These are phyloP conservation scores for Blastobotrys capitulatus DNA, from an alignment of 1,139 yeast genomes.

Conservation along the genomic window DNA sequence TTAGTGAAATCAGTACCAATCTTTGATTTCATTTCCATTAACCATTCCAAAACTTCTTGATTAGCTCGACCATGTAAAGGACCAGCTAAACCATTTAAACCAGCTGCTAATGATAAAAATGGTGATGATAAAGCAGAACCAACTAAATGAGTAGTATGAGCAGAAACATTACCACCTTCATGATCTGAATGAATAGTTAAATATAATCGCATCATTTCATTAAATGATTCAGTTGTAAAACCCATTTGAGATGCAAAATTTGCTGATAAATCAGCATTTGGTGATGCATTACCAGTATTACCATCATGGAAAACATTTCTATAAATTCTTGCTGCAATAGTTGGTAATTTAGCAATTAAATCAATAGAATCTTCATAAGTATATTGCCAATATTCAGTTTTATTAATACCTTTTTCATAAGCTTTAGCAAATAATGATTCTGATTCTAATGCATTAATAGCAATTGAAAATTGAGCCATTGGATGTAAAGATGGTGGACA, in stretches of 20 bases:
- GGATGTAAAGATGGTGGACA: constrained; percentile 57
- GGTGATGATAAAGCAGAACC: constrained; percentile 96
- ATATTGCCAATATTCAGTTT: constrained; percentile 65
- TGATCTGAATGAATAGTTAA: constrained; percentile 96
- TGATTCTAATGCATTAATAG: constrained; percentile 59
- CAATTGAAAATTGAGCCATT: constrained; percentile 68
- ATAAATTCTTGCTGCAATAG: constrained; percentile 62
- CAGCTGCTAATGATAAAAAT: constrained; percentile 87
- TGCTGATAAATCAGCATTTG: constrained; percentile 83
- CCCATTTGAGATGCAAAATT: constrained; percentile 87
- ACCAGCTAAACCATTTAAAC: constrained; percentile 96
- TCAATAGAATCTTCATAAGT: constrained; percentile 61
- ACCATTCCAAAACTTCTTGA: constrained; percentile 97
- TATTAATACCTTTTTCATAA: constrained; percentile 60
- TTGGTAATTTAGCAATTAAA: constrained; percentile 60
- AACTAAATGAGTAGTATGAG: constrained; percentile 95
- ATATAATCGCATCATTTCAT: constrained; percentile 91
- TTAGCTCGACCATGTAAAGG: constrained; percentile 98
- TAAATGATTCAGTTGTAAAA: constrained; percentile 69
- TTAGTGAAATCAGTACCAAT: constrained; percentile 70
- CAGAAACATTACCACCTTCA: constrained; percentile 98
- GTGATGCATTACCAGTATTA: constrained; percentile 66
- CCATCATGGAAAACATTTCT: constrained; percentile 72
- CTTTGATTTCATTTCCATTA: constrained; percentile 75
- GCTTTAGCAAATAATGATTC: constrained; percentile 58